These are phyloP conservation scores for Cryphonectria carpinicola DNA, from an alignment of 2,329 filamentous ascomycete genomes.

Conservation along the genomic window DNA sequence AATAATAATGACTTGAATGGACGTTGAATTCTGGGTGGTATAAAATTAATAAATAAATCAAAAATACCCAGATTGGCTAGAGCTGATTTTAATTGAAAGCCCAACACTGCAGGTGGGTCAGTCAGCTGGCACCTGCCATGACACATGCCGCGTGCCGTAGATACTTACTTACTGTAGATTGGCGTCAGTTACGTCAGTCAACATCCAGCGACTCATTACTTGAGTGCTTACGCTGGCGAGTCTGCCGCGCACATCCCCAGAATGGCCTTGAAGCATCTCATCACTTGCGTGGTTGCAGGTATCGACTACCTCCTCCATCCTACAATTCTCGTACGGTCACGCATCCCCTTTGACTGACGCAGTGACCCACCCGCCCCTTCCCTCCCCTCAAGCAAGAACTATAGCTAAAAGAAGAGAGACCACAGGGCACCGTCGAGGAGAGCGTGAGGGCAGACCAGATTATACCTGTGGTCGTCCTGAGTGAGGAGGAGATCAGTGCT, in stretches of 20 bases:
- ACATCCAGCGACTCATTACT: neutral
- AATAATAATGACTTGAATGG: neutral
- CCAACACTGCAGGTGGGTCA: neutral
- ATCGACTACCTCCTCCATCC: constrained; percentile 47
- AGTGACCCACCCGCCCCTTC: neutral
- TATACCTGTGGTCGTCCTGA: constrained; percentile 46
- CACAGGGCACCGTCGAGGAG: constrained; percentile 46
- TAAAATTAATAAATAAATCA: neutral
- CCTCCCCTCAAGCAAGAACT: neutral
- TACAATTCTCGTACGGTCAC: constrained; percentile 38
- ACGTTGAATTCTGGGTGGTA: neutral
- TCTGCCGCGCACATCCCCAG: constrained; percentile 16
- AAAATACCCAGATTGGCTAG: neutral
- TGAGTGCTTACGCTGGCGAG: neutral
- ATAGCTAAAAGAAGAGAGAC: constrained; percentile 9
- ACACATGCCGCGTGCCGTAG: neutral
- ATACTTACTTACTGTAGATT: neutral
- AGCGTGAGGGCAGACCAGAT: constrained; percentile 46
- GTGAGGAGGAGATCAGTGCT: constrained; percentile 42
- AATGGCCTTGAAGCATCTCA: constrained; percentile 28
- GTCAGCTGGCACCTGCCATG: neutral
- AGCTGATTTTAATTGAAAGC: neutral
- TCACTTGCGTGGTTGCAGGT: constrained; percentile 41
- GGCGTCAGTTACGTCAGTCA: neutral
- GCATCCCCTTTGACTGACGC: neutral